phyloP scores from a whole-genome alignment of 148 eudicot species.

The Camellia granthamiana region DNA sequence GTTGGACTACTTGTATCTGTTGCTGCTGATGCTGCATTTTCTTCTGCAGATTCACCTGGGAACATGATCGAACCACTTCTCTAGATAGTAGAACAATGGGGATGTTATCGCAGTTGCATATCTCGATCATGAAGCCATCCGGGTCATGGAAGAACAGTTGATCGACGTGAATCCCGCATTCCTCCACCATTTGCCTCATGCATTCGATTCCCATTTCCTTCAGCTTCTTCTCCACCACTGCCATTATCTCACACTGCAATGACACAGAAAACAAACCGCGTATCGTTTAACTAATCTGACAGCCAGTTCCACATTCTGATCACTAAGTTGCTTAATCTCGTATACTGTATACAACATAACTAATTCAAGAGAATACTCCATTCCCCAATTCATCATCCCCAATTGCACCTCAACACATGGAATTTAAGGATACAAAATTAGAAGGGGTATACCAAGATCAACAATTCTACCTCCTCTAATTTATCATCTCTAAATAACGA shows the following conservation, averaged over 20 bases:
- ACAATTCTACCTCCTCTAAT: too few species aligned
- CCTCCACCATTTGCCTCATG: constrained; percentile 61
- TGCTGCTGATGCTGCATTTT: constrained; percentile 12
- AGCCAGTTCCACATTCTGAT: too few species aligned
- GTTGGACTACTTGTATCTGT: constrained; percentile 21
- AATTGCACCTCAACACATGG: too few species aligned
- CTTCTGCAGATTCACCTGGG: constrained; percentile 41
- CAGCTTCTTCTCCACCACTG: constrained; percentile 8
- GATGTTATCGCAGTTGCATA: constrained; percentile 77
- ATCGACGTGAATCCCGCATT: constrained; percentile 72
- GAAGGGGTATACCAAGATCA: too few species aligned
- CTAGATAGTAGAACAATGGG: constrained; percentile 67
- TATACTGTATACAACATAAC: too few species aligned
- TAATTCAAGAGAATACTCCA: too few species aligned
- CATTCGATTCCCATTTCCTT: constrained; percentile 72
- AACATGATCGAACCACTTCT: constrained; percentile 61
- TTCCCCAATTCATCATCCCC: too few species aligned
- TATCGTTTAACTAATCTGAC: too few species aligned
- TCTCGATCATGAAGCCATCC: constrained; percentile 90
- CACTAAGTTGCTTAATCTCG: too few species aligned
- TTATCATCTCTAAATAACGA: too few species aligned
- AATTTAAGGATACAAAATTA: too few species aligned
- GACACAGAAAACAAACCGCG: too few species aligned
- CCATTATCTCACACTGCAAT: constrained; percentile 85
- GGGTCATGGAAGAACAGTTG: constrained; percentile 92